Conservation (phyloP, 805 yeast genomes). For the Pichia nakasei region DNA sequence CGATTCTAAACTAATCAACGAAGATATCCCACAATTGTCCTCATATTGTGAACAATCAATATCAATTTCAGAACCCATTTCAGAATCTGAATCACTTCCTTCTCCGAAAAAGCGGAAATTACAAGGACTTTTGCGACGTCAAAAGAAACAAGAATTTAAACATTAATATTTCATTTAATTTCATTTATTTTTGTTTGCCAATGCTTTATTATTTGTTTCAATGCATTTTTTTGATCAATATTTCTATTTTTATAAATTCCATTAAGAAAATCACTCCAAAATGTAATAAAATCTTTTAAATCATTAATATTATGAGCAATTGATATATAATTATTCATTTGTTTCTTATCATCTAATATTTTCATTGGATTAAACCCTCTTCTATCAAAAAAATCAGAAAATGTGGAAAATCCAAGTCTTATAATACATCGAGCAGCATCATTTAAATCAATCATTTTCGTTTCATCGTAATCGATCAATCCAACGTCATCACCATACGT, state of each 20-base stretch:
- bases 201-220: slow-evolving; percentile 16
- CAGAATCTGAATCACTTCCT: background rate
- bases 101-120: slow-evolving; percentile 2
- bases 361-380: slow-evolving; percentile 14
- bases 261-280: slow-evolving; percentile 43
- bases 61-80: background rate
- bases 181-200: slow-evolving; percentile 12
- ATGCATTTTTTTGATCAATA: slow-evolving; percentile 23
- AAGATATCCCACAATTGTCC: background rate
- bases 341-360: slow-evolving; percentile 15
- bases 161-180: background rate
- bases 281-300: slow-evolving; percentile 33
- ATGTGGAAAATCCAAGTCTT: slow-evolving; percentile 49
- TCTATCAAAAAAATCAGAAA: slow-evolving; percentile 37
- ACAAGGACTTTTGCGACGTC: slow-evolving; percentile 6
- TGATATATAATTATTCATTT: slow-evolving; percentile 7
- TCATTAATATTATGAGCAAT: slow-evolving; percentile 25
- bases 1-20: too few species aligned
- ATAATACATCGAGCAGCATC: slow-evolving; percentile 37
- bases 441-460: slow-evolving; percentile 26
- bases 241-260: slow-evolving; percentile 34
- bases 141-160: background rate
- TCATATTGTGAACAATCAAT: background rate
- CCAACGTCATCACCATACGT: slow-evolving; percentile 52
- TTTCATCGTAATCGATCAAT: slow-evolving; percentile 39